Conservation (phyloP, 805 yeast genomes). For the Dipodascus geniculatus region DNA sequence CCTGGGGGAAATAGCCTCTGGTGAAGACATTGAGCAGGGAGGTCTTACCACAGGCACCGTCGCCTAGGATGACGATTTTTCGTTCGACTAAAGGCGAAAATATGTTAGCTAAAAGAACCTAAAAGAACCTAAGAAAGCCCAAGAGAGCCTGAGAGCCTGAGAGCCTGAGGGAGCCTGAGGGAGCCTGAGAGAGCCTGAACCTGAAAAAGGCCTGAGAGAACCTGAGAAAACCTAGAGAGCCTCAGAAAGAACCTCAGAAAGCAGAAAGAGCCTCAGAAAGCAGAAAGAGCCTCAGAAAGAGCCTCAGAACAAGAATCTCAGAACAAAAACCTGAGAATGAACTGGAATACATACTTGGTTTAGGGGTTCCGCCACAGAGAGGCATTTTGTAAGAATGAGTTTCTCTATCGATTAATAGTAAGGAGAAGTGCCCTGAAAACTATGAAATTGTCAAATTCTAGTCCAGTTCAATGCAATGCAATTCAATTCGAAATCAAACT, state of each 20-base stretch:
- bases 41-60: slow-evolving; percentile 98
- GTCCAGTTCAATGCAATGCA: neutral
- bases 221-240: no score
- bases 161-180: neutral
- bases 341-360: slow-evolving; percentile 27
- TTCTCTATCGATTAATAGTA: no score
- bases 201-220: no score
- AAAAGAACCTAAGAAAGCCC: neutral
- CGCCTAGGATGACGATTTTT: slow-evolving; percentile 89
- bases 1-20: slow-evolving; percentile 95
- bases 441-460: no score
- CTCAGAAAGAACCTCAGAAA: no score
- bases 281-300: no score
- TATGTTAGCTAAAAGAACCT: slow-evolving; percentile 7
- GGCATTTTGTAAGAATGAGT: slow-evolving; percentile 26
- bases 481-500: neutral
- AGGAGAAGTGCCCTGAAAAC: neutral
- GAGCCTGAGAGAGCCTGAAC: slow-evolving; percentile 1
- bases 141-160: neutral
- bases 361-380: slow-evolving; percentile 27
- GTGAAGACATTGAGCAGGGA: slow-evolving; percentile 91
- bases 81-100: slow-evolving; percentile 49
- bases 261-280: no score
- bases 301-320: no score
- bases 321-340: no score